These are phyloP conservation scores for Monilinia laxa DNA, from an alignment of 2,329 filamentous ascomycete genomes.

Conservation along the genomic window DNA sequence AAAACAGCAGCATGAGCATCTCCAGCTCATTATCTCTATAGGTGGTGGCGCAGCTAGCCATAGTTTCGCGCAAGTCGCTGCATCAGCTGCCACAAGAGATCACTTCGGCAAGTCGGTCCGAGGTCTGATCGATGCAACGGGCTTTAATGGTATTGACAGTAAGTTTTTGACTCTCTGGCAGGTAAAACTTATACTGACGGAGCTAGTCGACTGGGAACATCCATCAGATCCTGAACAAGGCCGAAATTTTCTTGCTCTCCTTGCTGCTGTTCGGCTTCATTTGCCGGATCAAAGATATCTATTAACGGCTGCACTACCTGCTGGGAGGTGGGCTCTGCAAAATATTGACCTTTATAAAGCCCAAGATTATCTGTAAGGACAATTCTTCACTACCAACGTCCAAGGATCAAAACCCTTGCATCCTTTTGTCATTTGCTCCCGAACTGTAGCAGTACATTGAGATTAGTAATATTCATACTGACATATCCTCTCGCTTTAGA, in stretches of 20 bases:
- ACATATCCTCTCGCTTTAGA: conserved; percentile 3
- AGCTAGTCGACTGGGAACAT: conserved; percentile 76
- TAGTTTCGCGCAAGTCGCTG: conserved; percentile 66
- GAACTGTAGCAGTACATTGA: not conserved
- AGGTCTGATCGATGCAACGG: conserved; percentile 67
- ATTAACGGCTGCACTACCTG: conserved; percentile 71
- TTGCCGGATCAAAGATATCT: conserved; percentile 69
- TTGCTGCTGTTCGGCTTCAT: conserved; percentile 63
- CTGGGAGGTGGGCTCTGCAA: conserved; percentile 62
- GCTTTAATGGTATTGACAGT: conserved; percentile 77
- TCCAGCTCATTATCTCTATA: conserved; percentile 75
- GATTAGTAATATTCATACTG: not conserved
- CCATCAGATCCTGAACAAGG: conserved; percentile 66
- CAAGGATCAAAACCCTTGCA: not conserved
- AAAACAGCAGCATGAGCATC: conserved; percentile 67
- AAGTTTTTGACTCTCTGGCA: conserved; percentile 37
- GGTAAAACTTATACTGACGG: conserved; percentile 7
- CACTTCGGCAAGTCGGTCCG: conserved; percentile 69
- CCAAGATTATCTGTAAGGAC: conserved; percentile 55
- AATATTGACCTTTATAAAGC: conserved; percentile 66
- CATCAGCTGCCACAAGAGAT: conserved; percentile 58
- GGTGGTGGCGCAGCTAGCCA: conserved; percentile 66
- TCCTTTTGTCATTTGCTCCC: not conserved
- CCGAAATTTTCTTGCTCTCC: conserved; percentile 66
- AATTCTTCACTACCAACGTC: not conserved